These are phyloP conservation scores for Turnera subulata DNA, from an alignment of 345 rosid species.

Conservation along the genomic window DNA sequence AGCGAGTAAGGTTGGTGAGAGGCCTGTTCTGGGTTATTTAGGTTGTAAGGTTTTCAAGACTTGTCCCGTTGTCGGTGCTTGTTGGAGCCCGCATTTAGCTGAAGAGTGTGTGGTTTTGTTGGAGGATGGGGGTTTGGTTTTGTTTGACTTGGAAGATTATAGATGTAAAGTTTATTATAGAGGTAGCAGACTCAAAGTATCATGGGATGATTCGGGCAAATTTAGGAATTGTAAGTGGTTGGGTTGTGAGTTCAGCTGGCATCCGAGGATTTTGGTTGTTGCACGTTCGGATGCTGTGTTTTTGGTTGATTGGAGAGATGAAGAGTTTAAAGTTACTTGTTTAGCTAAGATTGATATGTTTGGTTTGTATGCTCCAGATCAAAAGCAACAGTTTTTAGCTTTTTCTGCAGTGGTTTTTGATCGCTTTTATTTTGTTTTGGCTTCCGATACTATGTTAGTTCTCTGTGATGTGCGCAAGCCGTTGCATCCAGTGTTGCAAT, in stretches of 20 bases:
- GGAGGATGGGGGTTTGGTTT: slow-evolving; percentile 52
- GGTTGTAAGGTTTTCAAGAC: slow-evolving; percentile 50
- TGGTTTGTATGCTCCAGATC: slow-evolving; percentile 23
- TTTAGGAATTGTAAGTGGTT: slow-evolving; percentile 40
- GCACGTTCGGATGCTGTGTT: slow-evolving; percentile 58
- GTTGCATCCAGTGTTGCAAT: slow-evolving; percentile 49
- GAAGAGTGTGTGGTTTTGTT: slow-evolving; percentile 49
- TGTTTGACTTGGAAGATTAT: slow-evolving; percentile 46
- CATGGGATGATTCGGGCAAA: slow-evolving; percentile 29
- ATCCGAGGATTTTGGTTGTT: slow-evolving; percentile 44
- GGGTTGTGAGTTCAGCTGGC: slow-evolving; percentile 66
- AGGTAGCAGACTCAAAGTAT: slow-evolving; percentile 43
- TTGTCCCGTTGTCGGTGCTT: slow-evolving; percentile 39
- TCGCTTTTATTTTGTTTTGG: slow-evolving; percentile 51
- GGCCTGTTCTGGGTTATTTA: slow-evolving; percentile 28
- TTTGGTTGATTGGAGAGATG: slow-evolving; percentile 43
- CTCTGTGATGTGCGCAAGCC: slow-evolving; percentile 61
- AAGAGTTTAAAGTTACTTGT: slow-evolving; percentile 29
- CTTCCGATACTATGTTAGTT: slow-evolving; percentile 41
- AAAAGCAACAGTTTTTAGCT: slow-evolving; percentile 42
- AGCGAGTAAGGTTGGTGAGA: slow-evolving; percentile 16
- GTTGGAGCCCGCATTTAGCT: slow-evolving; percentile 49
- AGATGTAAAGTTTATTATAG: slow-evolving; percentile 19
- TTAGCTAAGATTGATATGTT: slow-evolving; percentile 49
- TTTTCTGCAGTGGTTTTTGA: slow-evolving; percentile 44